Evolutionary conservation across 2,329 filamentous ascomycete genomes (phyloP).

Genomic region (Botrytis pseudocinerea): DNA sequence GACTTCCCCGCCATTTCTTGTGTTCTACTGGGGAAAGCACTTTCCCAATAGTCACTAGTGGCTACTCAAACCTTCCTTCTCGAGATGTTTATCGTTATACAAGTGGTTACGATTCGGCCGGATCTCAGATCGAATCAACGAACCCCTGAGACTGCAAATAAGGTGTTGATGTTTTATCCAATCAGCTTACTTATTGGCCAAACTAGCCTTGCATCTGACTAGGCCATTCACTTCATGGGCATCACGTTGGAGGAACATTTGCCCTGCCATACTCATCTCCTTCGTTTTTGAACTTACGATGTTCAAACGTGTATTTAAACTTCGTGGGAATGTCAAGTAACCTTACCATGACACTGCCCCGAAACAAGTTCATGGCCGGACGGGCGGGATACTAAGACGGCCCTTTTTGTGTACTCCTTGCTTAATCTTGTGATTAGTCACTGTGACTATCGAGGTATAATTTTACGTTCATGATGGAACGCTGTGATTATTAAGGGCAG

Average conservation of each 20-base stretch:
- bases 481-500: not conserved
- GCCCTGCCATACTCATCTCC: conserved; percentile 3
- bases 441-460: not conserved
- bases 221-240: not conserved
- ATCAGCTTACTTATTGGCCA: not conserved
- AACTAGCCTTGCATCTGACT: not conserved
- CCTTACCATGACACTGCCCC: not conserved
- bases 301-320: not conserved
- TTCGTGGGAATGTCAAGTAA: not conserved
- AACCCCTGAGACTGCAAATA: not conserved
- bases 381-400: not conserved
- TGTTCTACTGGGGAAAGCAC: not conserved
- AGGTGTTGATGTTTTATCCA: not conserved
- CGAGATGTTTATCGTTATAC: not conserved
- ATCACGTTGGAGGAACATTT: not conserved
- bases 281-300: not conserved
- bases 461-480: not conserved
- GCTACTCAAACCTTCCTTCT: not conserved
- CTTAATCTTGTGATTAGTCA: not conserved
- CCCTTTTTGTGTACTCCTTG: not conserved
- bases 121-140: not conserved
- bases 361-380: not conserved
- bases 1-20: not conserved
- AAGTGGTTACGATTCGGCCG: not conserved
- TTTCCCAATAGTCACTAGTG: not conserved